Percentiles rank a stretch among this genome's conserved stretches.
Evolutionary conservation across 352 stramenopile species (phyloP).

Genomic region (Phytophthora agathidicida): DNA sequence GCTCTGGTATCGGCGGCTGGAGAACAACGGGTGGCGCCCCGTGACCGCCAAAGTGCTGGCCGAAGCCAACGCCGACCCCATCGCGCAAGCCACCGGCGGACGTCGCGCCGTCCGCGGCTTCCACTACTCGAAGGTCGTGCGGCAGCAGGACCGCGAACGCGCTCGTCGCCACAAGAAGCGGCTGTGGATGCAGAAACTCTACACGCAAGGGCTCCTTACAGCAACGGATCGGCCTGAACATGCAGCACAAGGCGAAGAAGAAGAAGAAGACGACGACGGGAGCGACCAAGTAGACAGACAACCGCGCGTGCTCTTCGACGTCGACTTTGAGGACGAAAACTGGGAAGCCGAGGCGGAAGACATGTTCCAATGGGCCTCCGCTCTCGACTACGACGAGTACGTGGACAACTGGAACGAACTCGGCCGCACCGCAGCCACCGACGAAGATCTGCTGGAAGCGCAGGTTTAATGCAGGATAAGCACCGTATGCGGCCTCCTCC

Average conservation of each 20-base stretch:
- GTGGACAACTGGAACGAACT: slow-evolving; percentile 66
- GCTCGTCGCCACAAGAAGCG: slow-evolving; percentile 70
- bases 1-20: slow-evolving; percentile 87
- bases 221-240: slow-evolving; percentile 21
- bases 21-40: slow-evolving; percentile 92
- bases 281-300: slow-evolving; percentile 5
- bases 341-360: slow-evolving; percentile 73
- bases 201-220: slow-evolving; percentile 59
- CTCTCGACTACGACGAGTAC: slow-evolving; percentile 81
- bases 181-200: slow-evolving; percentile 85
- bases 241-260: slow-evolving; percentile 19
- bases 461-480: too few species aligned
- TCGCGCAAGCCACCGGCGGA: slow-evolving; percentile 53
- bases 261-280: too few species aligned
- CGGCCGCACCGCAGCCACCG: slow-evolving; percentile 60
- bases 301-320: slow-evolving; percentile 48
- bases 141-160: slow-evolving; percentile 57
- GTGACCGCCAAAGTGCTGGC: slow-evolving; percentile 85
- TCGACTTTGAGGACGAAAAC: slow-evolving; percentile 71
- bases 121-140: slow-evolving; percentile 60
- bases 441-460: slow-evolving; percentile 13
- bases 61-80: slow-evolving; percentile 63
- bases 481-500: too few species aligned
- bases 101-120: slow-evolving; percentile 29
- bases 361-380: slow-evolving; percentile 72